Conservation (phyloP, 805 yeast genomes). For the Soucietia sequanensis region DNA sequence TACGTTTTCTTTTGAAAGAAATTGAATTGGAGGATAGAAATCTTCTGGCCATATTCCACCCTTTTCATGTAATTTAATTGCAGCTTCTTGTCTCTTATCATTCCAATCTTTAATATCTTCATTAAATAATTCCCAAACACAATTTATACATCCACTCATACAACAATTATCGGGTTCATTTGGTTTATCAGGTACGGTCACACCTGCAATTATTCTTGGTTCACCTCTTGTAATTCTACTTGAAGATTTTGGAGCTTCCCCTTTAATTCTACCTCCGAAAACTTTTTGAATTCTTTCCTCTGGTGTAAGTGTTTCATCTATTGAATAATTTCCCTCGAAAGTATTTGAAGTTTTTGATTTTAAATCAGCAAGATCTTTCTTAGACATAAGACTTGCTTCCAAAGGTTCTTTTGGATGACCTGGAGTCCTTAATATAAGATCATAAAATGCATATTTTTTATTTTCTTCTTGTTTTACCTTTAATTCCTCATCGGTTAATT, state of each 20-base stretch:
- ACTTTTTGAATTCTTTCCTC: constrained; percentile 49
- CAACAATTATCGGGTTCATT: constrained; percentile 94
- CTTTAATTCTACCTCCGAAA: constrained; percentile 58
- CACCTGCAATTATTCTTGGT: constrained; percentile 49
- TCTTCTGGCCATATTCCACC: constrained; percentile 47
- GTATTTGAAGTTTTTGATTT: constrained; percentile 19
- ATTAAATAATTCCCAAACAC: constrained; percentile 92
- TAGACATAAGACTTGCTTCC: constrained; percentile 27
- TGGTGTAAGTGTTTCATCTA: constrained; percentile 29
- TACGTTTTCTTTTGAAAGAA: constrained; percentile 29
- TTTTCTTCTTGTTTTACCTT: too few species aligned
- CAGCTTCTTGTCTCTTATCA: constrained; percentile 57
- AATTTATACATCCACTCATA: constrained; percentile 94
- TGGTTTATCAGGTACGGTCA: constrained; percentile 80
- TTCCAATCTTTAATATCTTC: constrained; percentile 90
- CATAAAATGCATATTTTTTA: constrained; percentile 34
- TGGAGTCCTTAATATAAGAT: constrained; percentile 34
- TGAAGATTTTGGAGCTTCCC: constrained; percentile 45
- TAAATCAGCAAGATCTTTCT: constrained; percentile 15
- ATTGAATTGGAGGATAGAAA: constrained; percentile 39
- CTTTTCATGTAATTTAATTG: constrained; percentile 27
- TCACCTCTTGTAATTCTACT: constrained; percentile 36
- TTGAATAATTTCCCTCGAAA: constrained; percentile 31
- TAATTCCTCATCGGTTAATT: too few species aligned
- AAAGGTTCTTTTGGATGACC: constrained; percentile 30